A percentile compares a stretch with the other conserved stretches of the same genome.
Conservation (phyloP, 768 basidiomycete genomes). For the Strobilomyces echinocephalus region DNA sequence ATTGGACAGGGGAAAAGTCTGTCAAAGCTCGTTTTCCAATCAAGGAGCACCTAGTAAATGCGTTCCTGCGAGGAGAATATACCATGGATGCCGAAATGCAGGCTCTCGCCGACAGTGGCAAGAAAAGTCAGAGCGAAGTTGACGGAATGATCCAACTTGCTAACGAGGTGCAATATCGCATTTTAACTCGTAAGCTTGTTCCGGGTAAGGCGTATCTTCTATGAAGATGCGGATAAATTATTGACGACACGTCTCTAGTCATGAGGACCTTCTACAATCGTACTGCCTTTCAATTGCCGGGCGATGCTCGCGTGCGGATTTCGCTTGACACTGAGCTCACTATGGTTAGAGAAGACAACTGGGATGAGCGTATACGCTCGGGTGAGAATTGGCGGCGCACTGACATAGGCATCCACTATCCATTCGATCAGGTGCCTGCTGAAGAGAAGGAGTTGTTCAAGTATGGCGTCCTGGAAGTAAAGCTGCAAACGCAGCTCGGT, state of each 20-base stretch:
- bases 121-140: constrained; percentile 88
- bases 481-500: constrained; percentile 92
- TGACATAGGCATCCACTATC: constrained; percentile 89
- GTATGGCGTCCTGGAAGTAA: constrained; percentile 96
- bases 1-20: constrained; percentile 99
- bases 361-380: constrained; percentile 77
- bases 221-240: background rate
- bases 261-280: constrained; percentile 98
- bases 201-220: constrained; percentile 55
- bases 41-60: constrained; percentile 90
- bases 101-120: constrained; percentile 78
- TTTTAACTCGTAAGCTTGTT: constrained; percentile 71
- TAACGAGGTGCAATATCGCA: constrained; percentile 92
- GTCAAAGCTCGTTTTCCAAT: constrained; percentile 96
- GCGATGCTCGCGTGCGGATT: constrained; percentile 97
- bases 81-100: constrained; percentile 93
- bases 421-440: constrained; percentile 68
- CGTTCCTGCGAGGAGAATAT: constrained; percentile 84
- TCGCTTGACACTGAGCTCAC: constrained; percentile 96
- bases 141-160: constrained; percentile 95
- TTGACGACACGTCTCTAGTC: constrained; percentile 42
- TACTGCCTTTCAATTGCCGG: constrained; percentile 97
- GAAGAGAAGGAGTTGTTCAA: constrained; percentile 94
- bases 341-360: constrained; percentile 93
- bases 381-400: constrained; percentile 90